phyloP scores from a whole-genome alignment of 2,329 filamentous ascomycete genomes.

The Pezicula radicicola region DNA sequence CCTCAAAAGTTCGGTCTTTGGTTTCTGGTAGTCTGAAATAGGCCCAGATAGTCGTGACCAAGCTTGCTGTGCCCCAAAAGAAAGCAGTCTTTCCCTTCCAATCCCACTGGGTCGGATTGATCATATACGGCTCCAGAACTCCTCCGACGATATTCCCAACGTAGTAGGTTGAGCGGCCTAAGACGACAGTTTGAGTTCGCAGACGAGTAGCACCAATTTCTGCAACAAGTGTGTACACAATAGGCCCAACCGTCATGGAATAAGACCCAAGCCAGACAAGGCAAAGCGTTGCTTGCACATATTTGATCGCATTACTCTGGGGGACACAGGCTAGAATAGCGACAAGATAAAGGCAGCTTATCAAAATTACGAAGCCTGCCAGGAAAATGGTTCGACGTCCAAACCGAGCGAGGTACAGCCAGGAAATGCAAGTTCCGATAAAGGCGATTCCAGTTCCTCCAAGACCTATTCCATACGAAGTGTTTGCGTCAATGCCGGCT shows the following conservation, averaged over 20 bases:
- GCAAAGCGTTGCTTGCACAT: conserved; percentile 15
- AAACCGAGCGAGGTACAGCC: conserved; percentile 40
- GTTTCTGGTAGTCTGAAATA: conserved; percentile 47
- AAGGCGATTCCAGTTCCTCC: conserved; percentile 35
- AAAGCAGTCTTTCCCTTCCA: conserved; percentile 36
- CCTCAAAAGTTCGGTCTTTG: conserved; percentile 28
- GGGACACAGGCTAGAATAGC: conserved; percentile 42
- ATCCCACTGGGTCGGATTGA: conserved; percentile 30
- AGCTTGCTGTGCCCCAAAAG: conserved; percentile 36
- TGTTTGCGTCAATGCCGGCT: conserved; percentile 43
- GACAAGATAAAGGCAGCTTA: conserved; percentile 40
- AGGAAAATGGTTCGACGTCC: conserved; percentile 45
- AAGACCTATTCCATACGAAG: conserved; percentile 40
- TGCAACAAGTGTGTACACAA: conserved; percentile 35
- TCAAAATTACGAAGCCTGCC: conserved; percentile 39
- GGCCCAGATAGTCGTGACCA: conserved; percentile 41
- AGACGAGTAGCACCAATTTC: conserved; percentile 35
- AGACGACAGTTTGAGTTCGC: conserved; percentile 32
- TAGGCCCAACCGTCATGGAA: conserved; percentile 33
- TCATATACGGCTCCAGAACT: conserved; percentile 24
- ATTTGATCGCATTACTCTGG: conserved; percentile 19
- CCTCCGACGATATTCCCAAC: conserved; percentile 27
- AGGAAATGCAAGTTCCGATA: conserved; percentile 46
- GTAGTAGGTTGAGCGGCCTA: conserved; percentile 35
- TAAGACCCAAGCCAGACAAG: conserved; percentile 29